Evolutionary conservation across 2,329 filamentous ascomycete genomes (phyloP), one percentile per base, ranked within the genome.

Genomic region (Neonectria sp.): DNA sequence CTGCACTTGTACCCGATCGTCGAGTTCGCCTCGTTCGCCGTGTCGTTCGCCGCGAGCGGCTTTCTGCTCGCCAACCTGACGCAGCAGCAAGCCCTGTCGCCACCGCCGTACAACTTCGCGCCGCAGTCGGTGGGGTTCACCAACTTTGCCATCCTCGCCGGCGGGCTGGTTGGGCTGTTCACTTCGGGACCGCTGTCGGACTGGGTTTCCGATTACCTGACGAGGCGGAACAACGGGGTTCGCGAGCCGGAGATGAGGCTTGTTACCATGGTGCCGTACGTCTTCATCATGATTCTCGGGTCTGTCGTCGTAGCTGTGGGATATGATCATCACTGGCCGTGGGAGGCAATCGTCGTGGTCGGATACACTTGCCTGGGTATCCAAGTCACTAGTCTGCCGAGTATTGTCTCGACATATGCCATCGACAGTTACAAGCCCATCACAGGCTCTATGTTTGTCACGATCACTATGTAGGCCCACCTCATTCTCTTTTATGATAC

Each of bases 61-160:
- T 66, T 66, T 9, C 63, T 66, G n/a, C 35, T 66, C 21, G 63
- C 63, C 45, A 66, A 66, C 63, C 43, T 66, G 8, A 66, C 63
- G 40, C 63, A 66, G 43, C 63, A 66, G 52, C 57, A 66, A 37
- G 57, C 63, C 6, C 58, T 66, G 17, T 49, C 51, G 7, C 57
- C 63, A 6, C 53, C 53, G 12, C 63, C 63, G 2, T 66, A 37
- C 52, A 62, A 62, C 58, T 66, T 66, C 37, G 27, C 58, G 1
- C 33, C 58, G 7, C 58, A 66, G 40, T 62, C 58, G 4, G 63
- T 66, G 7, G 58, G 63, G 17, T 66, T 66, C 58, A 66, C 58
- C 29, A 66, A 66, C 6, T 66, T 66, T 21, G 51, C 63, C 35
- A 66, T 66, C 12, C 46, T 66, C 3, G 46, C 33, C 4, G 63